These are phyloP conservation scores for Poa annua DNA, from an alignment of 176 grass and related monocot species.

Conservation along the genomic window DNA sequence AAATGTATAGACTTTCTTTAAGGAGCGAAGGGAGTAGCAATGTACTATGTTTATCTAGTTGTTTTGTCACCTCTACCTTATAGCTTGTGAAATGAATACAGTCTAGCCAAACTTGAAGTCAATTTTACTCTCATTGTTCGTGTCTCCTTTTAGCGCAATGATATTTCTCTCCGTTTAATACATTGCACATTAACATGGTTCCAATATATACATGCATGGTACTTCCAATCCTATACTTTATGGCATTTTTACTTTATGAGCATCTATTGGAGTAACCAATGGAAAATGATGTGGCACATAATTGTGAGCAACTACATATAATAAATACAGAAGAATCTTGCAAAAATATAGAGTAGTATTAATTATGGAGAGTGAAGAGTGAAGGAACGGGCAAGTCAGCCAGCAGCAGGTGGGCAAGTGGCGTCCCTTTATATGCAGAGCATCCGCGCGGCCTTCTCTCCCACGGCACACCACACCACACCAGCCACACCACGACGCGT, in stretches of 20 bases:
- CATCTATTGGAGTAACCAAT: no score
- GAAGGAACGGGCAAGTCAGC: constrained; percentile 28
- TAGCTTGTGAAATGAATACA: background rate
- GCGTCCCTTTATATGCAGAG: constrained; percentile 57
- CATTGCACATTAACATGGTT: background rate
- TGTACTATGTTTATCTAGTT: no score
- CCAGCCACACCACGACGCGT: constrained; percentile 20
- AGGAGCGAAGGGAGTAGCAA: no score
- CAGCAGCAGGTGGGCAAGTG: constrained; percentile 26
- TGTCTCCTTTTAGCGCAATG: background rate
- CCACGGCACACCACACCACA: constrained; percentile 13
- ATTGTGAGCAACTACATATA: no score
- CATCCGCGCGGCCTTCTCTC: constrained; percentile 10
- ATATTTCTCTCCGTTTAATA: background rate
- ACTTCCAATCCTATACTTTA: no score
- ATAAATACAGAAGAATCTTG: no score
- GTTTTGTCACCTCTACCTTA: no score
- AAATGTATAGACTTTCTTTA: no score
- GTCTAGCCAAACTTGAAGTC: background rate
- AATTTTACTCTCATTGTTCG: background rate
- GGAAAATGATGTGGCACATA: no score
- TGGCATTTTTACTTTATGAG: no score
- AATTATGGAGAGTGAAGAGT: background rate
- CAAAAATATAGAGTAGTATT: no score
- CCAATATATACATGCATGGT: no score